phyloP scores from a whole-genome alignment of 371 early-diverging fungal species.

The Mortierella sp. region DNA sequence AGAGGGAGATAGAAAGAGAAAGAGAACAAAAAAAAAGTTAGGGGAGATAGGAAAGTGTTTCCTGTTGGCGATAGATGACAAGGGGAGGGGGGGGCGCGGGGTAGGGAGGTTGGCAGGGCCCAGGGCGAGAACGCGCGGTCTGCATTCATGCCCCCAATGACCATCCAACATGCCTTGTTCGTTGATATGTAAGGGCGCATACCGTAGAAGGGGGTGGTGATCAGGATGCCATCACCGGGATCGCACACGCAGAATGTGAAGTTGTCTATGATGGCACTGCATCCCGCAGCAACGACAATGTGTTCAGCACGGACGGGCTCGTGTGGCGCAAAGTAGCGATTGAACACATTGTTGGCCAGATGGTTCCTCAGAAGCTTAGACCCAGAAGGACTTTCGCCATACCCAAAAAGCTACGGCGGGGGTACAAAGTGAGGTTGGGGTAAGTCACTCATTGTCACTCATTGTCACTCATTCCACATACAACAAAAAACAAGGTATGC shows the following conservation, averaged over 20 bases:
- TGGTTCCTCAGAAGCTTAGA: slow-evolving; percentile 58
- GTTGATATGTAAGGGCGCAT: background rate
- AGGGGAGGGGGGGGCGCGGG: background rate
- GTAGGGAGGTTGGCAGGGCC: no score
- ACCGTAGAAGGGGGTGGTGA: slow-evolving; percentile 79
- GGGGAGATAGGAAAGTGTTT: no score
- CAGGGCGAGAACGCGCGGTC: no score
- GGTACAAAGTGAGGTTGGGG: background rate
- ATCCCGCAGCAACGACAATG: slow-evolving; percentile 75
- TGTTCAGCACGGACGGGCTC: slow-evolving; percentile 58
- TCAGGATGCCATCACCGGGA: slow-evolving; percentile 77
- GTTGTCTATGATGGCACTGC: slow-evolving; percentile 70
- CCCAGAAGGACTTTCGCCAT: slow-evolving; percentile 63
- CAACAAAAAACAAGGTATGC: no score
- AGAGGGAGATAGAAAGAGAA: background rate
- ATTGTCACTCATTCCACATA: no score
- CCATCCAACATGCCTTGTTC: background rate
- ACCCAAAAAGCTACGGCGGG: slow-evolving; percentile 55
- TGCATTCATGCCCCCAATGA: no score
- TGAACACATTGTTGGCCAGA: slow-evolving; percentile 65
- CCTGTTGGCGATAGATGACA: no score
- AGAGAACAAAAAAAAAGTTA: background rate
- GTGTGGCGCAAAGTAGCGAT: slow-evolving; percentile 66
- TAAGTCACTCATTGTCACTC: background rate
- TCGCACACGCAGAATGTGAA: slow-evolving; percentile 70